Percentiles rank a stretch among this genome's conserved stretches.
These are phyloP conservation scores for Myriosclerotinia duriaeana DNA, from an alignment of 2,329 filamentous ascomycete genomes.

Conservation along the genomic window DNA sequence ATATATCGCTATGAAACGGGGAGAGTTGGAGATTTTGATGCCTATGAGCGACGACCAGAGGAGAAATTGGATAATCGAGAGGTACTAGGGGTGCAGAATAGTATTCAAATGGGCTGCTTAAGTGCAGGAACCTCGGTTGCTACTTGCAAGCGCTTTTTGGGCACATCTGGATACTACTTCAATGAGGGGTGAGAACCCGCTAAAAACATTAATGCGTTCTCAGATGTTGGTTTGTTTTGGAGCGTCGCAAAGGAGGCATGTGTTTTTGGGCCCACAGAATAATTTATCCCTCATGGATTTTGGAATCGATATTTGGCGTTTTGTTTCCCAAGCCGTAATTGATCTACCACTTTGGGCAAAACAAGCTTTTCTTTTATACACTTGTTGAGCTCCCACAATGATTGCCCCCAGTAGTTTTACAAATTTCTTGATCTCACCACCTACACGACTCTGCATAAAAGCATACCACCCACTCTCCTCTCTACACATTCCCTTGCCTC, in stretches of 20 bases:
- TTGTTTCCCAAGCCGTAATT: background rate
- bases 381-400: slow-evolving; percentile 19
- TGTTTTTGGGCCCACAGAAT: background rate
- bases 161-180: background rate
- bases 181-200: background rate
- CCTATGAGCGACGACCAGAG: slow-evolving; percentile 50
- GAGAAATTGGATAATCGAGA: slow-evolving; percentile 61
- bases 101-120: background rate
- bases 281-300: background rate
- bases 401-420: slow-evolving; percentile 20
- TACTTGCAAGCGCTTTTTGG: background rate
- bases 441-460: slow-evolving; percentile 61
- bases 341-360: background rate
- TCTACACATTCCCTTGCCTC: slow-evolving; percentile 71
- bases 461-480: slow-evolving; percentile 65
- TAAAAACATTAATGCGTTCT: background rate
- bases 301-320: slow-evolving; percentile 6
- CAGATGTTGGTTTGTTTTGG: background rate
- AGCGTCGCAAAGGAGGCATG: background rate
- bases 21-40: slow-evolving; percentile 53
- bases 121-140: too few relatives aligned
- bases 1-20: slow-evolving; percentile 59
- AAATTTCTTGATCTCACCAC: slow-evolving; percentile 15
- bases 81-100: slow-evolving; percentile 50
- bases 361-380: slow-evolving; percentile 14